Conservation (phyloP, 495 filamentous ascomycete species). For the Daldinia decipiens region DNA sequence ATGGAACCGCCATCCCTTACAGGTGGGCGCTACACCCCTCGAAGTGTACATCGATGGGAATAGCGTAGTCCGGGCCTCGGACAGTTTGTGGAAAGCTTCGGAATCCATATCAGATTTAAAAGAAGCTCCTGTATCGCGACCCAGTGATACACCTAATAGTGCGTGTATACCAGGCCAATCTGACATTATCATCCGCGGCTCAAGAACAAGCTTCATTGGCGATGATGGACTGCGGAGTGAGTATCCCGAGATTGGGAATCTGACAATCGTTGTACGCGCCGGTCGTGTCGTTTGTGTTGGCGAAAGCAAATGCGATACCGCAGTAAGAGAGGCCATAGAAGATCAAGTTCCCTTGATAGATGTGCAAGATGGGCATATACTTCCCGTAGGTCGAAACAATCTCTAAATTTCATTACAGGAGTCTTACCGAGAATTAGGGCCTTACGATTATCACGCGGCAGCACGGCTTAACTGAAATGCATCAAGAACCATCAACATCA, state of each 20-base stretch:
- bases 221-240: slow-evolving; percentile 25
- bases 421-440: slow-evolving; percentile 38
- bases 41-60: slow-evolving; percentile 66
- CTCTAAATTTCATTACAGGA: not conserved
- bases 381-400: slow-evolving; percentile 42
- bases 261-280: slow-evolving; percentile 51
- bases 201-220: slow-evolving; percentile 24
- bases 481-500: slow-evolving; percentile 51
- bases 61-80: slow-evolving; percentile 29
- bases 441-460: slow-evolving; percentile 56
- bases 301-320: slow-evolving; percentile 22
- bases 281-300: slow-evolving; percentile 56
- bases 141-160: slow-evolving; percentile 23
- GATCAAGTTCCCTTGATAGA: slow-evolving; percentile 42
- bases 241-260: slow-evolving; percentile 33
- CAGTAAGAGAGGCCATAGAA: slow-evolving; percentile 18
- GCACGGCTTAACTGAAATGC: slow-evolving; percentile 60
- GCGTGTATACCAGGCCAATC: slow-evolving; percentile 26
- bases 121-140: slow-evolving; percentile 44
- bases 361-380: slow-evolving; percentile 57
- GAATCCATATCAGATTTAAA: not conserved
- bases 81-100: slow-evolving; percentile 25
- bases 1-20: slow-evolving; percentile 64
- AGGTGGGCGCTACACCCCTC: slow-evolving; percentile 61
- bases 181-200: slow-evolving; percentile 27